phyloP scores from a whole-genome alignment of 805 yeast species.

The Metschnikowia orientalis region DNA sequence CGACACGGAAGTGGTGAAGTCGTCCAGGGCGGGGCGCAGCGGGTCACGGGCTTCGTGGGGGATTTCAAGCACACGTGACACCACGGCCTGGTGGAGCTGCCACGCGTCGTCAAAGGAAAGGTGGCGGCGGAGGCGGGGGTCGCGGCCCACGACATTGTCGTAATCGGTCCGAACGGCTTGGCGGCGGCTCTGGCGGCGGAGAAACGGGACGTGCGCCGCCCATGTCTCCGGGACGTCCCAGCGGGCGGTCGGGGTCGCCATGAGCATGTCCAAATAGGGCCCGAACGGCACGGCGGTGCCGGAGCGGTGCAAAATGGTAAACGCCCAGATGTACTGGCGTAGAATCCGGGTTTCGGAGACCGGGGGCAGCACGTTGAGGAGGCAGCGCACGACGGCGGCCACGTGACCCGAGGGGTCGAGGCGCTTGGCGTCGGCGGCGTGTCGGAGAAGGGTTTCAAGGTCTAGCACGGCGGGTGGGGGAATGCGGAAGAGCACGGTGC shows the following conservation, averaged over 20 bases:
- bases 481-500: constrained; percentile 11
- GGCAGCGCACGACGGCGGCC: constrained; percentile 6
- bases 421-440: constrained; percentile 4
- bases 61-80: constrained; percentile 61
- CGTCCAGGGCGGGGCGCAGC: constrained; percentile 20
- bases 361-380: constrained; percentile 6
- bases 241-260: constrained; percentile 9
- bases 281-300: constrained; percentile 2
- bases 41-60: constrained; percentile 30
- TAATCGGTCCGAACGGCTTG: constrained; percentile 2
- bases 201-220: neutral
- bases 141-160: constrained; percentile 1
- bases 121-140: constrained; percentile 9
- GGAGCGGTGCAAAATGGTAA: constrained; percentile 1
- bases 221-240: constrained; percentile 2
- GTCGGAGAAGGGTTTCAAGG: constrained; percentile 6
- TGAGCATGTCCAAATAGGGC: constrained; percentile 12
- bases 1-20: constrained; percentile 47
- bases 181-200: neutral
- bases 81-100: constrained; percentile 43
- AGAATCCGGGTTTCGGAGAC: constrained; percentile 15
- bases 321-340: constrained; percentile 16
- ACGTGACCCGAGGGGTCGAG: constrained; percentile 5
- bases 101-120: constrained; percentile 21
- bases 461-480: constrained; percentile 11